Conservation (phyloP, 106 monocot genomes). For the Hemerocallis citrina region DNA sequence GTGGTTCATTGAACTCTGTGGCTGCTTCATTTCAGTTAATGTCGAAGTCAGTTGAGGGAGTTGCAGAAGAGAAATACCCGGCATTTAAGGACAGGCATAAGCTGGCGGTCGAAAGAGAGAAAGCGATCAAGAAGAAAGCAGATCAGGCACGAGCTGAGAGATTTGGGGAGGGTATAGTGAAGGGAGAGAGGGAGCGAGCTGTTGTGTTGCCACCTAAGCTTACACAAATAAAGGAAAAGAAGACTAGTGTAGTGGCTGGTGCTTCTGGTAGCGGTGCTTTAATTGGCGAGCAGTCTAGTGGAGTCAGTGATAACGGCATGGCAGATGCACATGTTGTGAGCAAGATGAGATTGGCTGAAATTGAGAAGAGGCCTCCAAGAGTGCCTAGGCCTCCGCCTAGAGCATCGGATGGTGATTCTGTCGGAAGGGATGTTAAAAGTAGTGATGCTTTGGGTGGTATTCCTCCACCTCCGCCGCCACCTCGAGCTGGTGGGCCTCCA, state of each 20-base stretch:
- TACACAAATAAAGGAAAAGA: constrained; percentile 74
- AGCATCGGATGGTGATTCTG: constrained; percentile 9
- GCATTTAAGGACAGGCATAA: constrained; percentile 92
- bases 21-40: constrained; percentile 73
- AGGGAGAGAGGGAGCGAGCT: constrained; percentile 17
- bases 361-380: constrained; percentile 81
- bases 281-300: constrained; percentile 21
- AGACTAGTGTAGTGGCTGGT: not conserved
- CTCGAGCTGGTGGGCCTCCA: constrained; percentile 28
- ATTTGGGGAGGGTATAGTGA: constrained; percentile 32
- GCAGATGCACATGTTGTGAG: constrained; percentile 36
- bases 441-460: constrained; percentile 8
- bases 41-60: constrained; percentile 82
- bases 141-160: constrained; percentile 71
- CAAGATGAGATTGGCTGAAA: constrained; percentile 74
- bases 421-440: constrained; percentile 11
- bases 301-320: constrained; percentile 16
- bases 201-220: constrained; percentile 59
- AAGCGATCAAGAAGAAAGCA: constrained; percentile 77
- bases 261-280: not conserved
- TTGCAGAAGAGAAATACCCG: constrained; percentile 85
- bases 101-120: constrained; percentile 82
- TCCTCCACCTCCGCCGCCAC: constrained; percentile 37
- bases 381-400: constrained; percentile 72
- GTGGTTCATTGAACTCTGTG: constrained; percentile 53